A percentile compares a stretch with the other conserved stretches of the same genome.
Evolutionary conservation across 106 monocot genomes (phyloP).

Genomic region (Platanthera guangdongensis): DNA sequence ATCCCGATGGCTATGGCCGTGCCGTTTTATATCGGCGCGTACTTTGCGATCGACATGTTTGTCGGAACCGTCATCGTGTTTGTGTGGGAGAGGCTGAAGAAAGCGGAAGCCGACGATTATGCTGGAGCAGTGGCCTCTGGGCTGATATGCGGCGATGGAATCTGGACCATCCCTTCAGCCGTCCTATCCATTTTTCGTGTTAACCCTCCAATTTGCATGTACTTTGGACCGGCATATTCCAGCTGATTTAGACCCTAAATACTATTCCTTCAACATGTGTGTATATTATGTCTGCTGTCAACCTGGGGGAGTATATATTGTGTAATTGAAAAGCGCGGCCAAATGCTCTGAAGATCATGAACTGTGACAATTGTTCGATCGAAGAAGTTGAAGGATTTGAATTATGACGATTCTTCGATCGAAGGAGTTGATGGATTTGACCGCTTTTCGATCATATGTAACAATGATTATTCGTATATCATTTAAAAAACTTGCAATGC

Average conservation of each 20-base stretch:
- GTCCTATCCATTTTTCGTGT: slow-evolving; percentile 61
- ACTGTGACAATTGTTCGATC: too few species aligned
- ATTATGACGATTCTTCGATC: too few species aligned
- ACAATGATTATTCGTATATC: too few species aligned
- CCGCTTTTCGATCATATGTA: too few species aligned
- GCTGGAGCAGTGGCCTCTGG: slow-evolving; percentile 81
- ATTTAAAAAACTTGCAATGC: too few species aligned
- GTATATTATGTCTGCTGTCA: too few species aligned
- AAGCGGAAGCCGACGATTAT: slow-evolving; percentile 55
- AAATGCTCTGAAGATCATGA: too few species aligned
- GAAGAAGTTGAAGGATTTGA: too few species aligned
- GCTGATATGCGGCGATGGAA: slow-evolving; percentile 94
- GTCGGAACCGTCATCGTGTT: slow-evolving; percentile 71
- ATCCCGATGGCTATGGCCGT: slow-evolving; percentile 91
- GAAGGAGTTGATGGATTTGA: too few species aligned
- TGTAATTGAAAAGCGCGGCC: too few species aligned
- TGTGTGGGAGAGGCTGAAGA: slow-evolving; percentile 66
- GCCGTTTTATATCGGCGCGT: slow-evolving; percentile 85
- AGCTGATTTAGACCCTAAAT: slow-evolving; percentile 15
- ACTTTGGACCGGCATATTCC: slow-evolving; percentile 39
- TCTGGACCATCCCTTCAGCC: slow-evolving; percentile 88
- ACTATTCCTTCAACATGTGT: too few species aligned
- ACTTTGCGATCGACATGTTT: slow-evolving; percentile 90
- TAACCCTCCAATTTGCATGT: slow-evolving; percentile 87
- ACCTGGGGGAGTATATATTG: too few species aligned